Evolutionary conservation across 2,329 filamentous ascomycete species (phyloP), one percentile per base, ranked within the genome.

Genomic region (Cladobotryum protrusum): DNA sequence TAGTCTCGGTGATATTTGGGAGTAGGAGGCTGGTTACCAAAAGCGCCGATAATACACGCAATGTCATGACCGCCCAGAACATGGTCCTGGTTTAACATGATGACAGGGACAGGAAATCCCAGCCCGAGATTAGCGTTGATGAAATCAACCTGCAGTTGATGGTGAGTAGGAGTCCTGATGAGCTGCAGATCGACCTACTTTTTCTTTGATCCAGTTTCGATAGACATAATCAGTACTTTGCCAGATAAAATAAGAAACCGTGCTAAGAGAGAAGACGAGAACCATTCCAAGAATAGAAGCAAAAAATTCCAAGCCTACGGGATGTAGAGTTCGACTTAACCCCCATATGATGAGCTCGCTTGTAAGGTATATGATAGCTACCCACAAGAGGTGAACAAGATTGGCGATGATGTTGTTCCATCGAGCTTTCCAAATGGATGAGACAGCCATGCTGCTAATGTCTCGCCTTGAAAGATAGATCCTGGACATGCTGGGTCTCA

Each of bases 111-210:
- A 0, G 72, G 71, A 54, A 79, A 79, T 3, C 73, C 76, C 5
- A 77, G 58, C 0, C 75, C 75, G 55, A 79, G 70, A 57, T 79
- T 72, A 3, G 67, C 61, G 54, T 79, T 79, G 47, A 78, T 67
- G 9, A 78, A 67, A 43, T 78, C 69, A 18, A 76, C 66, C 74
- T 78, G 45, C 1, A 35, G n/a, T 13, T n/a, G 4, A 11, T 3
- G 24, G 15, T 51, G 41, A 52, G 50, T 40, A 47, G 33, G 35
- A 39, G 35, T 12, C 17, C 12, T 29, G 18, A 41, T 19, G 8
- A n/a, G 17, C 13, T 15, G 39, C n/a, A 40, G 8, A 5, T 15
- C 11, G 5, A 53, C 53, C 35, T 34, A 71, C 70, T 61, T 67
- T 69, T 35, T 57, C 50, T 52, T 65, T 68, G 48, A 72, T 55